phyloP scores from a whole-genome alignment of 2,329 filamentous ascomycete species.

The Phyllosticta citriasiana region DNA sequence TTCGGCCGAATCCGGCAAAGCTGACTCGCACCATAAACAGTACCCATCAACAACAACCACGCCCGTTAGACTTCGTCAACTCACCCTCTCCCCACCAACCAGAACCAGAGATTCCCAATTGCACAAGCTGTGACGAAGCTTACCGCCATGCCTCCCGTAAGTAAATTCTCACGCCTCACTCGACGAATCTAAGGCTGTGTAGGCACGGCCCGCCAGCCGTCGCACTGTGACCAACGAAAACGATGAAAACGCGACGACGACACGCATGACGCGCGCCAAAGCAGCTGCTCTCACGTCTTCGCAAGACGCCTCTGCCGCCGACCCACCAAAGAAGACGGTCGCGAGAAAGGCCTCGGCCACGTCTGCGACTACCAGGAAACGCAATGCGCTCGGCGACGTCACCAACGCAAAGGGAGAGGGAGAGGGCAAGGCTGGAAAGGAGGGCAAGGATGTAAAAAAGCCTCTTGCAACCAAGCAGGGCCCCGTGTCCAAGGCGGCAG shows the following conservation, averaged over 20 bases:
- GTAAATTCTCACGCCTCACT: constrained; percentile 20
- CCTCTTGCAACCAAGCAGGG: constrained; percentile 46
- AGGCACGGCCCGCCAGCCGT: constrained; percentile 62
- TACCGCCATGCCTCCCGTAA: constrained; percentile 48
- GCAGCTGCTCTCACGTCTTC: constrained; percentile 55
- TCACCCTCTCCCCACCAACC: not conserved
- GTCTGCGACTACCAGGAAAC: constrained; percentile 51
- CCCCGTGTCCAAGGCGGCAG: constrained; percentile 66
- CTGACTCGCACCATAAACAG: constrained; percentile 6
- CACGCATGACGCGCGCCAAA: constrained; percentile 88
- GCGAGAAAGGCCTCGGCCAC: constrained; percentile 35
- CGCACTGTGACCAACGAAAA: constrained; percentile 83
- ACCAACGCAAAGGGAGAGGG: constrained; percentile 52
- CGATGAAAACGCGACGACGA: constrained; percentile 72
- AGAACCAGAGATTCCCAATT: constrained; percentile 10
- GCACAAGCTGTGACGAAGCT: constrained; percentile 19
- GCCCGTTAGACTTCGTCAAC: constrained; percentile 1
- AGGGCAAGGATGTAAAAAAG: constrained; percentile 62
- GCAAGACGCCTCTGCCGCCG: constrained; percentile 42
- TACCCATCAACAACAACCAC: constrained; percentile 8
- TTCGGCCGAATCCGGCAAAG: constrained; percentile 6
- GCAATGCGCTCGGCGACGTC: constrained; percentile 81
- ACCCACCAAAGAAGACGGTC: constrained; percentile 43
- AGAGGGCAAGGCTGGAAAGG: constrained; percentile 28
- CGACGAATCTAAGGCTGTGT: constrained; percentile 30